Evolutionary conservation across 2,329 filamentous ascomycete species (phyloP).

Genomic region (Paraconiothyrium sp.): DNA sequence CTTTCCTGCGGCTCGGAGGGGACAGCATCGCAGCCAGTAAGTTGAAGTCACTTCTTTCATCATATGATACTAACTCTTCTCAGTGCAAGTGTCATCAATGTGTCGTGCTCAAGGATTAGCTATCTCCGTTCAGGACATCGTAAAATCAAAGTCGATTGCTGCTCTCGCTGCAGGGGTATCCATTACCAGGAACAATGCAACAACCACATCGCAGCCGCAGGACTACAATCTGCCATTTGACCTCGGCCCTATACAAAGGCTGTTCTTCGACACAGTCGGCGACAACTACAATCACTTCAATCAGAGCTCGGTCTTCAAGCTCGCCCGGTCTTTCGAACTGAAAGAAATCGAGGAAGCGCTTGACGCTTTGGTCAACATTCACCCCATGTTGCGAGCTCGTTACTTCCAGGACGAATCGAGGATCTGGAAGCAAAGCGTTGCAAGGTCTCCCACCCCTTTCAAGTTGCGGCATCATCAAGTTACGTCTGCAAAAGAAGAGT

Average conservation of each 20-base stretch:
- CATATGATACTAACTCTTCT: too few relatives aligned
- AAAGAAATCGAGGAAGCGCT: conserved; percentile 42
- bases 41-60: too few relatives aligned
- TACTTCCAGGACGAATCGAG: conserved; percentile 40
- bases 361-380: conserved; percentile 41
- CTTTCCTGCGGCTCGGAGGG: conserved; percentile 47
- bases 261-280: conserved; percentile 42
- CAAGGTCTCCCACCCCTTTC: conserved; percentile 38
- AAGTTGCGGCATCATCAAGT: conserved; percentile 35
- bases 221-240: conserved; percentile 40
- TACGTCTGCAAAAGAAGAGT: conserved; percentile 19
- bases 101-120: conserved; percentile 42
- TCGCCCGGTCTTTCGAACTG: conserved; percentile 34
- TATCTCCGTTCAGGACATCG: conserved; percentile 46
- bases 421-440: conserved; percentile 46
- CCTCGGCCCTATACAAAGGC: conserved; percentile 41
- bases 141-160: conserved; percentile 43
- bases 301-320: conserved; percentile 41
- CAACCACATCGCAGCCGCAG: conserved; percentile 14
- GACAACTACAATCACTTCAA: conserved; percentile 43
- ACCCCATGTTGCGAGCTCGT: conserved; percentile 54
- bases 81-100: conserved; percentile 44
- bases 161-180: conserved; percentile 35
- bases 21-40: conserved; percentile 45
- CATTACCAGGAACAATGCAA: conserved; percentile 17